Conservation (phyloP, 495 filamentous ascomycete species). For the Penicillium robsamsonii region DNA sequence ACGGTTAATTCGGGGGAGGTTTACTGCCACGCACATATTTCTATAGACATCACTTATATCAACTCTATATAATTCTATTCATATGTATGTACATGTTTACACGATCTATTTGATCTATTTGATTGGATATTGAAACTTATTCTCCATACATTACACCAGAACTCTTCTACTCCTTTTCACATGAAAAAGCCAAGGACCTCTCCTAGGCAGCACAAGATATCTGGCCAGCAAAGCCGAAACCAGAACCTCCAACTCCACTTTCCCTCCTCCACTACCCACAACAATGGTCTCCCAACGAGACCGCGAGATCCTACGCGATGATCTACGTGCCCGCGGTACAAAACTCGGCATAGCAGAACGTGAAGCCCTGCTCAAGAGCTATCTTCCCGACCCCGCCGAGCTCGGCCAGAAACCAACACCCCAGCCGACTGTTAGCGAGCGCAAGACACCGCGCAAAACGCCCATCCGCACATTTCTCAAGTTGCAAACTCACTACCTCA, state of each 20-base stretch:
- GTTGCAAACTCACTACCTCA: conserved; percentile 61
- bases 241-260: conserved; percentile 1
- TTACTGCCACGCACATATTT: conserved; percentile 5
- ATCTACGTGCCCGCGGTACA: conserved; percentile 56
- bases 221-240: neutral
- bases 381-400: conserved; percentile 65
- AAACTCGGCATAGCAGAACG: conserved; percentile 64
- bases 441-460: conserved; percentile 37
- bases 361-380: conserved; percentile 69
- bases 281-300: conserved; percentile 57
- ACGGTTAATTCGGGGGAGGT: neutral
- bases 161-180: neutral
- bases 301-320: conserved; percentile 58
- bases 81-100: no score
- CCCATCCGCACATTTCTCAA: conserved; percentile 67
- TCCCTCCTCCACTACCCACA: conserved; percentile 7
- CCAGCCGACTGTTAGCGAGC: conserved; percentile 20
- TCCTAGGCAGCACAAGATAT: neutral
- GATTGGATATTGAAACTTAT: no score
- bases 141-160: no score
- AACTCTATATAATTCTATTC: no score
- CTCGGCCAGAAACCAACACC: conserved; percentile 17
- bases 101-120: no score
- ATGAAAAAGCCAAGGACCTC: neutral
- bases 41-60: neutral